These are phyloP conservation scores for Entomortierella lignicola DNA, from an alignment of 192 early-diverging fungal genomes.

Conservation along the genomic window DNA sequence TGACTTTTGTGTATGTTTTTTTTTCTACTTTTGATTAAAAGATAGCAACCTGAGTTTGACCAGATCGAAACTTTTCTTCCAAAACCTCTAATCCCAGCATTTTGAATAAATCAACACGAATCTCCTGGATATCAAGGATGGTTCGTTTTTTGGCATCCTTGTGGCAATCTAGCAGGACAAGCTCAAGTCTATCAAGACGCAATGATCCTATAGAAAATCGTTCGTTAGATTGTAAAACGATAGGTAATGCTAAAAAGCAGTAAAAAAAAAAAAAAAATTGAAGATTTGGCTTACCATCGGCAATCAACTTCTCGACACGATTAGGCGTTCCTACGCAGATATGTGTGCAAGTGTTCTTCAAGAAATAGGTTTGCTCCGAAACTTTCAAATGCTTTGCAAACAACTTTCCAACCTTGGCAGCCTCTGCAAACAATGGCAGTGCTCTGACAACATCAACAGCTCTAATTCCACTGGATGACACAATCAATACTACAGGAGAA, in stretches of 20 bases:
- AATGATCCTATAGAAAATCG: slow-evolving; percentile 57
- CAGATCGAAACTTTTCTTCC: slow-evolving; percentile 24
- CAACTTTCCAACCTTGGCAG: slow-evolving; percentile 73
- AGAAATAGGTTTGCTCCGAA: slow-evolving; percentile 70
- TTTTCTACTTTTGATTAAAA: slow-evolving; percentile 11
- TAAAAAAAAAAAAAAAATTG: background rate
- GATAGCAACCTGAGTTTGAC: slow-evolving; percentile 36
- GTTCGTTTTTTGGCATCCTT: slow-evolving; percentile 69
- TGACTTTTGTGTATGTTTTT: no score
- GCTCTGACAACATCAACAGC: slow-evolving; percentile 68
- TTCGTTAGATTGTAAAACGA: background rate
- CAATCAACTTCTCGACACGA: slow-evolving; percentile 69
- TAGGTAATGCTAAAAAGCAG: background rate
- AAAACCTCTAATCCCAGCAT: slow-evolving; percentile 55
- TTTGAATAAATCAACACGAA: slow-evolving; percentile 64
- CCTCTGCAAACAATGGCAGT: slow-evolving; percentile 63
- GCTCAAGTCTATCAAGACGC: slow-evolving; percentile 67
- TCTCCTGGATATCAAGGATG: slow-evolving; percentile 70
- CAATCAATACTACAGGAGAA: slow-evolving; percentile 64
- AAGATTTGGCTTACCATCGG: slow-evolving; percentile 54
- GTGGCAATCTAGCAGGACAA: slow-evolving; percentile 69
- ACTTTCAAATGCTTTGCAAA: slow-evolving; percentile 86
- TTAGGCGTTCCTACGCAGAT: slow-evolving; percentile 80
- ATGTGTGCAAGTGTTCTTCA: slow-evolving; percentile 62
- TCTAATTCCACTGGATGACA: slow-evolving; percentile 72